phyloP scores from a whole-genome alignment of 176 grass and related monocot genomes.

The Oryza glaberrima region DNA sequence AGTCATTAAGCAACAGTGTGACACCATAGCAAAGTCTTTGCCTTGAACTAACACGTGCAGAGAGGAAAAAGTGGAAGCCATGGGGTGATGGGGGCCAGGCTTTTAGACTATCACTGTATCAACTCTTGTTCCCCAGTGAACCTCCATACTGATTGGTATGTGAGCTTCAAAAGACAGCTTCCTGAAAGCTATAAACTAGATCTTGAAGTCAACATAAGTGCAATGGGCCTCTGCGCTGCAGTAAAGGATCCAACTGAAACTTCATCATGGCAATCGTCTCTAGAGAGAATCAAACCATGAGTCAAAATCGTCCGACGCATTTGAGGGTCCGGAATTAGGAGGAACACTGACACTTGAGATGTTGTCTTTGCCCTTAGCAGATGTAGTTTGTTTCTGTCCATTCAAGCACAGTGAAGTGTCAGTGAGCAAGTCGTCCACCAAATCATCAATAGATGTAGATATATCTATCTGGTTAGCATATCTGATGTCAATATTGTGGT shows the following conservation, averaged over 20 bases:
- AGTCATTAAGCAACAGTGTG: not conserved
- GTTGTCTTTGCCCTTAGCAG: conserved; percentile 6
- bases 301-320: conserved; percentile 69
- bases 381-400: conserved; percentile 30
- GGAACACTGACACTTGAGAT: conserved; percentile 12
- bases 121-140: not conserved
- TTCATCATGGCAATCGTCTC: not conserved
- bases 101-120: not conserved
- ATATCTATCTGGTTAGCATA: conserved; percentile 37
- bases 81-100: not conserved
- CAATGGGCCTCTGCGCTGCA: not conserved
- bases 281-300: conserved; percentile 82
- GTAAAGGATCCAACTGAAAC: not conserved
- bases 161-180: not conserved
- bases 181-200: not conserved
- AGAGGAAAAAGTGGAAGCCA: not conserved
- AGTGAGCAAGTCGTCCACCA: conserved; percentile 56
- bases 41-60: not conserved
- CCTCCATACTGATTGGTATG: not conserved
- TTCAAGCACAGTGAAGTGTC: conserved; percentile 39
- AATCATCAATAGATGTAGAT: conserved; percentile 36
- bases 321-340: conserved; percentile 27
- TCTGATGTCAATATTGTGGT: not conserved
- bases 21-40: not conserved
- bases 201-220: conserved; percentile 5